Evolutionary conservation across 2,329 filamentous ascomycete genomes (phyloP), one percentile per base, ranked within the genome.

Genomic region (Fusarium sp.): DNA sequence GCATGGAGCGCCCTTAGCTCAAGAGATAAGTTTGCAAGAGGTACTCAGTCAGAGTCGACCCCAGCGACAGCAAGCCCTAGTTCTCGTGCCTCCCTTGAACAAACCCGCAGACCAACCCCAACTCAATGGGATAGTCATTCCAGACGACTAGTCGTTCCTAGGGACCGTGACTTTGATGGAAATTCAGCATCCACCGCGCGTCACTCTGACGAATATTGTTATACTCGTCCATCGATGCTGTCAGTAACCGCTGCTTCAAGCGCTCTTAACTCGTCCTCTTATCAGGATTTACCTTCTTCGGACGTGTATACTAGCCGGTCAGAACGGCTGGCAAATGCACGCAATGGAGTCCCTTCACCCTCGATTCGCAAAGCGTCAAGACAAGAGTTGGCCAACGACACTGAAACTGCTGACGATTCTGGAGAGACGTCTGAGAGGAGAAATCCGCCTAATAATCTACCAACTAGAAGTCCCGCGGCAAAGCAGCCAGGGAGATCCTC

Each of bases 181-280:
- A 77, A 75, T 19, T 55, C 76, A 53, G 55, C 79, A 33, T 71
- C 71, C 41, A 71, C 75, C 11, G 46, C 69, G 22, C 77, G 81
- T 37, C 78, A 78, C 44, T 81, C 80, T 4, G 79, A 80, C 14
- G 83, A 85, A 20, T 80, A 77, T 44, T 68, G 73, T 3, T 75
- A 74, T 30, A 61, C 74, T 25, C 75, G 76, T 0, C 78, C 84
- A 13, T 84, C 85, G 3, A 75, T 82, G 3, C 77, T 87, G 4
- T 87, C 86, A 8, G 73, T 88, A 14, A 86, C 83, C 50, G 86
- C 86, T 41, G 86, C 86, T 17, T 86, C 85, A 7, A 88, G 84
- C 68, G 86, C 86, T 8, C 68, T 88, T 7, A 83, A 77, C 41
- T 77, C 80, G 11, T 71, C 71, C 8, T 72, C 73, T 6, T 58